These are phyloP conservation scores for Alternaria gaisen DNA, from an alignment of 2,329 filamentous ascomycete genomes.

Conservation along the genomic window DNA sequence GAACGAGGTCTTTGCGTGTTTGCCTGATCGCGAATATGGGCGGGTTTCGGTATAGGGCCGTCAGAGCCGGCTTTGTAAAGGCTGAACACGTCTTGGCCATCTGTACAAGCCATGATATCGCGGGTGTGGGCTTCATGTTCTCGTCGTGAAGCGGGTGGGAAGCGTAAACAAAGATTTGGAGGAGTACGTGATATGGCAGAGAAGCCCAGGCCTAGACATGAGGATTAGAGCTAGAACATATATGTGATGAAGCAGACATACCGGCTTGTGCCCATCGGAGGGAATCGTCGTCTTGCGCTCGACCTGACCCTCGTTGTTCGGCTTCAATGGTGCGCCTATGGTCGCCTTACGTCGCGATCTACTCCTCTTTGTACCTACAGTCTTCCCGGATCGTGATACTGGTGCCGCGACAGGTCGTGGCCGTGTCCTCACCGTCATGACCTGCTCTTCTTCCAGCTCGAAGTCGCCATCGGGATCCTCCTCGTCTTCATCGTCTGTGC, in stretches of 20 bases:
- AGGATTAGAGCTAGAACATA: not conserved
- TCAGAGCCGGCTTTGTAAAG: slow-evolving; percentile 77
- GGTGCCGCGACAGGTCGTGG: slow-evolving; percentile 14
- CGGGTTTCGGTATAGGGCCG: slow-evolving; percentile 74
- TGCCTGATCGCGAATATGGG: slow-evolving; percentile 66
- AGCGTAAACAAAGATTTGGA: slow-evolving; percentile 74
- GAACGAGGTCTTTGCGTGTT: slow-evolving; percentile 55
- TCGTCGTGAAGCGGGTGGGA: slow-evolving; percentile 65
- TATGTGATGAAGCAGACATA: not conserved
- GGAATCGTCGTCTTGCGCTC: slow-evolving; percentile 27
- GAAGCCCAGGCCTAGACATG: slow-evolving; percentile 43
- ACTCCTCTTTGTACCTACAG: slow-evolving; percentile 11
- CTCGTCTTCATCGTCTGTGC: slow-evolving; percentile 32
- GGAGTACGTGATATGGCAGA: slow-evolving; percentile 74
- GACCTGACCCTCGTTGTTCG: slow-evolving; percentile 19
- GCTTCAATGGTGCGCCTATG: slow-evolving; percentile 41
- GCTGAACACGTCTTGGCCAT: slow-evolving; percentile 67
- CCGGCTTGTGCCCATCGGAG: slow-evolving; percentile 37
- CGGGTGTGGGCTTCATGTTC: slow-evolving; percentile 54
- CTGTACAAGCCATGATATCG: slow-evolving; percentile 70
- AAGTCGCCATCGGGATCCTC: slow-evolving; percentile 40
- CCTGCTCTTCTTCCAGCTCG: slow-evolving; percentile 29
- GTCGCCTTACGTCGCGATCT: slow-evolving; percentile 21
- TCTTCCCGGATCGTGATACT: slow-evolving; percentile 23
- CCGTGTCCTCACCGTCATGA: slow-evolving; percentile 18